A percentile compares a stretch with the other conserved stretches of the same genome.
Evolutionary conservation across 2,329 filamentous ascomycete species (phyloP).

Genomic region (Colletotrichum sp.): DNA sequence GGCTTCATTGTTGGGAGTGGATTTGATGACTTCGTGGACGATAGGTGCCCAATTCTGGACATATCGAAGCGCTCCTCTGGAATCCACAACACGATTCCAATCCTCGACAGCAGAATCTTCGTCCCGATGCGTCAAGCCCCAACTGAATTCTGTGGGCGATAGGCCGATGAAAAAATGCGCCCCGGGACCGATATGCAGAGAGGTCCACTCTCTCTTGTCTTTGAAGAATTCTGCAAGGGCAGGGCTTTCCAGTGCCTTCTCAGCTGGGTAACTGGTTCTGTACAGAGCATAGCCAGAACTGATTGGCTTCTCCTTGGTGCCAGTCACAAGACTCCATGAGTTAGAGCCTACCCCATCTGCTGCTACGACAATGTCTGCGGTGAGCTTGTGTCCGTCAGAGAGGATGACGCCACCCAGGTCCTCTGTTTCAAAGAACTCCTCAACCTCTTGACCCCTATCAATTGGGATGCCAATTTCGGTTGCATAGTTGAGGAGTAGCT

Average conservation of each 20-base stretch:
- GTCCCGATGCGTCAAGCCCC: neutral
- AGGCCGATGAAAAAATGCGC: neutral
- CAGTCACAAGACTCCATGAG: neutral
- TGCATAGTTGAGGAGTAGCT: neutral
- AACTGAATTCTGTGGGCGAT: neutral
- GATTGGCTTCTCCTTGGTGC: neutral
- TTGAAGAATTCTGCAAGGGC: neutral
- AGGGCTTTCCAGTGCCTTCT: neutral
- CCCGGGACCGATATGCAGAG: neutral
- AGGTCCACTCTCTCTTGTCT: neutral
- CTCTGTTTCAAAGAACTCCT: neutral
- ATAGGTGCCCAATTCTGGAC: neutral
- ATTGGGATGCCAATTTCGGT: neutral
- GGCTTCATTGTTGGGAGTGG: constrained; percentile 27
- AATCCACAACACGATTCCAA: neutral
- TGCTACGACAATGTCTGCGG: constrained; percentile 1
- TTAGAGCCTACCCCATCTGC: neutral
- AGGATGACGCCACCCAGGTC: neutral
- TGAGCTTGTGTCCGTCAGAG: neutral
- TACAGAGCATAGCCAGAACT: neutral
- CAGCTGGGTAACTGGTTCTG: neutral
- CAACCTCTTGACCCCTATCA: neutral
- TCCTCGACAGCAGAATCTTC: neutral
- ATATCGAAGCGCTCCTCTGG: neutral
- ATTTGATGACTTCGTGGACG: neutral